phyloP scores from a whole-genome alignment of 2,329 filamentous ascomycete species.

The Stylonectria norvegica region DNA sequence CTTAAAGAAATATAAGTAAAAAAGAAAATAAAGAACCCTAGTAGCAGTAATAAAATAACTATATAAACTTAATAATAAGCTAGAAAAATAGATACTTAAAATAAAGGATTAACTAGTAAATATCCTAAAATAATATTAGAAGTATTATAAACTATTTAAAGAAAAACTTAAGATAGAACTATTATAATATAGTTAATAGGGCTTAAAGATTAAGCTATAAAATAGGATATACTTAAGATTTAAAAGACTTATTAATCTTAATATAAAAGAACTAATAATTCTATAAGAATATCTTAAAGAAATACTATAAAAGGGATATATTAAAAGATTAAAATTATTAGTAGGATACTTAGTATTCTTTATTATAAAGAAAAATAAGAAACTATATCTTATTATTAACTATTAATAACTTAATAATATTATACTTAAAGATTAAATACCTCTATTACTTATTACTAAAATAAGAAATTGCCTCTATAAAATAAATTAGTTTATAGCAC shows the following conservation, averaged over 20 bases:
- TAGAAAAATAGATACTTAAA: slow-evolving; percentile 4
- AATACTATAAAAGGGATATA: slow-evolving; percentile 11
- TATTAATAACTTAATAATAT: slow-evolving; percentile 20
- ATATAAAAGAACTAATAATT: slow-evolving; percentile 10
- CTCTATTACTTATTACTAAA: slow-evolving; percentile 22
- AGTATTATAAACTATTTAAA: slow-evolving; percentile 16
- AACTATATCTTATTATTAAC: slow-evolving; percentile 13
- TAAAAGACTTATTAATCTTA: slow-evolving; percentile 8
- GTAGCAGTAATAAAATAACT: too few relatives aligned
- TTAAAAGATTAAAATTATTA: too few relatives aligned
- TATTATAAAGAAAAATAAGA: slow-evolving; percentile 15
- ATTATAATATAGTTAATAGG: slow-evolving; percentile 7
- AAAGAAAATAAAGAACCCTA: too few relatives aligned
- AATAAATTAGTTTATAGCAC: too few relatives aligned
- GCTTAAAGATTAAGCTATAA: slow-evolving; percentile 10
- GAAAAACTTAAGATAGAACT: slow-evolving; percentile 11
- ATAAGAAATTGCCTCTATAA: too few relatives aligned
- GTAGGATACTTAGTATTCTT: slow-evolving; percentile 15
- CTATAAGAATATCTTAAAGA: slow-evolving; percentile 3
- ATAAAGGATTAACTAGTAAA: slow-evolving; percentile 9
- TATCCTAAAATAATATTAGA: slow-evolving; percentile 10
- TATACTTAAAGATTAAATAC: slow-evolving; percentile 22
- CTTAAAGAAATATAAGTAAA: slow-evolving; percentile 2
- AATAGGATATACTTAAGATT: not conserved
- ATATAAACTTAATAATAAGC: slow-evolving; percentile 9